Conservation (phyloP, 176 grass and related monocot genomes). For the Thalia dealbata region DNA sequence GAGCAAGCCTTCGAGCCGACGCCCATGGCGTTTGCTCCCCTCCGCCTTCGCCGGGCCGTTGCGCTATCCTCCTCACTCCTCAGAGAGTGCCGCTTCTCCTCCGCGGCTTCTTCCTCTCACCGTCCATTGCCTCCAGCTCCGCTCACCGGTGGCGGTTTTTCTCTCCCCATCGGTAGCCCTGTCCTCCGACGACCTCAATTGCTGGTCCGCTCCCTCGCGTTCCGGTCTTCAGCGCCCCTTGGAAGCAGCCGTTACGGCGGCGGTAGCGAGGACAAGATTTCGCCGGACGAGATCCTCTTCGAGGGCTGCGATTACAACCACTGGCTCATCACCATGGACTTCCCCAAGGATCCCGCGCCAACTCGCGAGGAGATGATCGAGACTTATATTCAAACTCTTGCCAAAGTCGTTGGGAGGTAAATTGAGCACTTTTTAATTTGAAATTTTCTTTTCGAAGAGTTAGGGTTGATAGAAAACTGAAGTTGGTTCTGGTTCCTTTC, state of each 20-base stretch:
- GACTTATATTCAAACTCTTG: conserved; percentile 80
- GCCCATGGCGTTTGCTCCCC: conserved; percentile 1
- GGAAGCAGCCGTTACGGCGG: conserved; percentile 24
- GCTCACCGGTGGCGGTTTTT: neutral
- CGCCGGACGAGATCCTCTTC: conserved; percentile 73
- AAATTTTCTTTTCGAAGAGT: neutral
- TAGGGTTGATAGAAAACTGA: neutral
- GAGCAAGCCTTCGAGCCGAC: neutral
- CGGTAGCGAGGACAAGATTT: conserved; percentile 33
- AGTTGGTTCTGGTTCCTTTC: neutral
- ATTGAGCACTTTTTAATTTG: neutral
- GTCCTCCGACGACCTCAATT: neutral
- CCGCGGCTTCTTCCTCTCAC: neutral
- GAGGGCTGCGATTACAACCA: conserved; percentile 97
- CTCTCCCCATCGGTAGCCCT: neutral
- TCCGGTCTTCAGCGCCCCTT: conserved; percentile 41
- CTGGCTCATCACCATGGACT: conserved; percentile 99
- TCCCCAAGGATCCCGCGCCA: conserved; percentile 69
- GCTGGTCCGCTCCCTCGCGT: conserved; percentile 21
- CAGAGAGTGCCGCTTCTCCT: neutral
- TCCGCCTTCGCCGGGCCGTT: conserved; percentile 7
- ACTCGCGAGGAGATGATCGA: conserved; percentile 91
- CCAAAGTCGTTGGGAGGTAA: conserved; percentile 90
- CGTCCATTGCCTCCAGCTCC: neutral
- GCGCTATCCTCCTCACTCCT: neutral